Base-by-base conservation (phyloP, 2,329 filamentous ascomycete genomes). In the Sporothrix inflata region DNA sequence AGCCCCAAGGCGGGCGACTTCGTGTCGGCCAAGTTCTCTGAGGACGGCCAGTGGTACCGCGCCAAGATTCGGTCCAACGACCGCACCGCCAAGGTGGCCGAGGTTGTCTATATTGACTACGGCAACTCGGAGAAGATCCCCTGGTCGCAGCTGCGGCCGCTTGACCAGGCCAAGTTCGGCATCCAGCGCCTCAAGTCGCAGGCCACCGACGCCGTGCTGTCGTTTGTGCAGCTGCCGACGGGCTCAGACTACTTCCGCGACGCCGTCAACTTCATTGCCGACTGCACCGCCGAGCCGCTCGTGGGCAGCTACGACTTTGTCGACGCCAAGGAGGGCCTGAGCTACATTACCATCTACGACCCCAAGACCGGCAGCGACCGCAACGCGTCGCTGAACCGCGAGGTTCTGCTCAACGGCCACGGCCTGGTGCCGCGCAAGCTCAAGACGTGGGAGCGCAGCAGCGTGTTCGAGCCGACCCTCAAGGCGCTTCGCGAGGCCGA, bases 91-190 rank as follows among this genome's bases (percentile, higher is more conserved):
- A 94, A 96, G 87, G 90, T 92, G 77, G 91, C 94, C 30, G 96
- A 99, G 82, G 91, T 99, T 34, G 84, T 97, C 61, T 99, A 97
- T 83, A 89, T 99, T 74, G 96, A 99, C 84, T 99, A 97, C 82
- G 96, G 96, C 77, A 99, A 99, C 86, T 91, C 89, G 71, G 96
- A 99, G 83, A 91, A 90, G 79, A 86, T 97, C 72, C 89, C 94
- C 0, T 99, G 95, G 94, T 88, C 90, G 30, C 87, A 89, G 76
- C 89, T 99, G 57, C 92, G 96, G 38, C 86, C 94, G n/a, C 88
- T 99, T 66, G 88, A 90, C 68, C 90, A 93, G 79, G 82, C 89
- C 19, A 91, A 94, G 77, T 99, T 98, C 85, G 89, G 89, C 55
- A 84, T 88, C 4, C 89, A 94, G 80, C 94, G 92, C 82, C 89